Evolutionary conservation across 148 eudicot genomes (phyloP), one percentile per base, ranked within the genome.

Genomic region (Diospyros lotus): DNA sequence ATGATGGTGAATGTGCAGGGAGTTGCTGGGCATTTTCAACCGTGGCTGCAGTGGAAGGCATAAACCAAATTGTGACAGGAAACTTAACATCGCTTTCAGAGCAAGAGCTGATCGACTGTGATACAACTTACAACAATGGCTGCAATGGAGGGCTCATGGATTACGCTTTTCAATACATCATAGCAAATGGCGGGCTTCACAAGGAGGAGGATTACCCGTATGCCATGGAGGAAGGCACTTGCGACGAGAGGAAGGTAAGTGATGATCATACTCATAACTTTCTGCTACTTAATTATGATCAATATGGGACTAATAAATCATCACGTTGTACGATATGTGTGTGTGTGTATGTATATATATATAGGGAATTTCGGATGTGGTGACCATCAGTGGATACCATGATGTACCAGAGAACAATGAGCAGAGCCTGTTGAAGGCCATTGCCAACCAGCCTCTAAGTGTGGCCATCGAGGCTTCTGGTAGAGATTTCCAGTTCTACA

Each of bases 11-110:
- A 52, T 62, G 43, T 83, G 70, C 87, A 92, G 98, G 98, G 12
- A 93, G 99, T 81, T 95, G 99, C 60, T 95, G 98, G 99, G 99
- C 99, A 65, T 95, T 95, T 83, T 95, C 99, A 70, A 89, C 99
- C 0, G 99, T 95, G 11, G 99, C 98, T 18, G 90, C 99, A 1
- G 98, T 95, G 9, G 99, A 95, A 80, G 98, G 99, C 41, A 91
- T 95, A 46, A 95, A 95, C 90, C 96, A 95, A 77, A 91, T 95
- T 1, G 93, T 85, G 46, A 91, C 97, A 0, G 97, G 98, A 38
- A 93, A 95, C 78, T 76, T 91, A 73, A 91, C 97, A 0, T 75
- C 93, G 17, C 86, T 96, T 41, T 96, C 98, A 0, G 99, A 96
- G 80, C 99, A 96, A 86, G 87, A 96, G 81, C 81, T 96, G 70